phyloP scores from a whole-genome alignment of 768 basidiomycete species.

The Amanita molliuscula region DNA sequence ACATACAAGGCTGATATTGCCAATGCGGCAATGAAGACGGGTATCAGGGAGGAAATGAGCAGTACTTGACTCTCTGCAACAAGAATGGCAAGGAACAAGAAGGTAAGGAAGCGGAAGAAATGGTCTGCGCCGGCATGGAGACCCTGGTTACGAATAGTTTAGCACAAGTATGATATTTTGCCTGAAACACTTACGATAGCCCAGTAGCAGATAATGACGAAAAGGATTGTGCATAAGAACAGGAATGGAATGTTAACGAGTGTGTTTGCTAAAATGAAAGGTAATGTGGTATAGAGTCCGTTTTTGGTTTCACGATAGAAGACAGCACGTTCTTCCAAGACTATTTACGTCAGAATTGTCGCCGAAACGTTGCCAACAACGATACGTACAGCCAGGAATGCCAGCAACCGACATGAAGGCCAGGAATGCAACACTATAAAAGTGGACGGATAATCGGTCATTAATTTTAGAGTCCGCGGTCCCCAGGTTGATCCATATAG shows the following conservation, averaged over 20 bases:
- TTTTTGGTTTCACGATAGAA: constrained; percentile 49
- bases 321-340: constrained; percentile 48
- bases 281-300: constrained; percentile 42
- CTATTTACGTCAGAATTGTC: constrained; percentile 13
- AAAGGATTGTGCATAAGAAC: constrained; percentile 36
- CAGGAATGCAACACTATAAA: constrained; percentile 47
- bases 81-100: constrained; percentile 43
- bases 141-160: constrained; percentile 21
- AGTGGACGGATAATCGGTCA: constrained; percentile 41
- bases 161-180: not conserved
- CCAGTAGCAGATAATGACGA: constrained; percentile 41
- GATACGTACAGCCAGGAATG: constrained; percentile 36
- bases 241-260: constrained; percentile 45
- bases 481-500: constrained; percentile 42
- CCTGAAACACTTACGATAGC: constrained; percentile 27
- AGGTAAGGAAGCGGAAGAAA: constrained; percentile 46
- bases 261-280: constrained; percentile 45
- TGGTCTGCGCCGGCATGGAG: constrained; percentile 35
- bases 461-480: constrained; percentile 28
- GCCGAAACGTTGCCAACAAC: not conserved
- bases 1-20: constrained; percentile 35
- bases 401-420: constrained; percentile 53
- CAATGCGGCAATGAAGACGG: constrained; percentile 50
- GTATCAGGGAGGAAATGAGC: constrained; percentile 38
- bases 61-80: constrained; percentile 43